These are phyloP conservation scores for Fraxinus cuspidata DNA, from an alignment of 257 asterid genomes.

Conservation along the genomic window DNA sequence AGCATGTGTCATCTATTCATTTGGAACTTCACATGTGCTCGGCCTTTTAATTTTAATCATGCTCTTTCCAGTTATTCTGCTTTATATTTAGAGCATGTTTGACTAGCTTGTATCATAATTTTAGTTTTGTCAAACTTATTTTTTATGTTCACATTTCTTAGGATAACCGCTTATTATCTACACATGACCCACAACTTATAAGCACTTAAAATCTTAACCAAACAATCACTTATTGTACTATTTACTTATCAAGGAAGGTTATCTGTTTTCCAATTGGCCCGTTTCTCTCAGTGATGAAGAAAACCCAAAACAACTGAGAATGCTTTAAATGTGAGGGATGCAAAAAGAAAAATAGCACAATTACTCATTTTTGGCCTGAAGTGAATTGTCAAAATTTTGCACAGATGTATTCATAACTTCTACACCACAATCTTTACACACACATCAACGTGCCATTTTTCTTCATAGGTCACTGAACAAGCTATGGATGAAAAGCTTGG, in stretches of 20 bases:
- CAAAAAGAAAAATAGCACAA: neutral
- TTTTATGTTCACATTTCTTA: neutral
- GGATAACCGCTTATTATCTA: too few relatives aligned
- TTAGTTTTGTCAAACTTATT: too few relatives aligned
- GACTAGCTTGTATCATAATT: too few relatives aligned
- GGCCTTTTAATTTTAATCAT: neutral
- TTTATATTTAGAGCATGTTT: neutral
- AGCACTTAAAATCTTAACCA: too few relatives aligned
- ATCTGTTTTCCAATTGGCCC: neutral
- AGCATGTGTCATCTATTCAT: neutral
- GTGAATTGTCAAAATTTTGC: neutral
- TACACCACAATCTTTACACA: neutral
- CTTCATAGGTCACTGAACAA: conserved; percentile 72
- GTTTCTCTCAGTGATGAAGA: neutral
- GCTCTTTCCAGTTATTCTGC: neutral
- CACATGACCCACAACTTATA: too few relatives aligned
- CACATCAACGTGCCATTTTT: conserved; percentile 9
- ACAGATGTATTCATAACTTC: neutral
- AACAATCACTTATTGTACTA: neutral
- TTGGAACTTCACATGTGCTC: neutral
- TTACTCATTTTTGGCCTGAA: neutral
- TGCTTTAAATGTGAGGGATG: conserved; percentile 7
- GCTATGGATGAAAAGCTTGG: conserved; percentile 85
- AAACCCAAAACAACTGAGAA: neutral
- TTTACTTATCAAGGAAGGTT: neutral